Evolutionary conservation across 164 flowering plant genomes (phyloP), one percentile per base, ranked within the genome.

Genomic region (Sextonia rubra): DNA sequence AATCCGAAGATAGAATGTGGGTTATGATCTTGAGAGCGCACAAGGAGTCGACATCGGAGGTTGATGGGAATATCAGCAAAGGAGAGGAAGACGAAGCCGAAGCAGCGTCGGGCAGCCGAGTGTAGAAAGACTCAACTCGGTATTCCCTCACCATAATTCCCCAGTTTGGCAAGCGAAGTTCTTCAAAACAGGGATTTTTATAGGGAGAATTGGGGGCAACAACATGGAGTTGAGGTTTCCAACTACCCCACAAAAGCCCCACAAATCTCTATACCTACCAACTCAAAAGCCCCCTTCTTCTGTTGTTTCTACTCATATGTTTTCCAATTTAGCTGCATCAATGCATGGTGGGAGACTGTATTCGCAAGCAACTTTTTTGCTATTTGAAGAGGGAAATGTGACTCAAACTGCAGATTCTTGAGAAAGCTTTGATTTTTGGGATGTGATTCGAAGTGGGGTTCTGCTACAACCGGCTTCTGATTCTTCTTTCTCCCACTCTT

Each of bases 21-120:
- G 84, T 83, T 7, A 90, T 75, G 49, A 89, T 82, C 75, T 88
- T 94, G 11, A 90, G 79, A 24, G 97, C 90, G 77, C 98, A 92
- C 3, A 94, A 86, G 0, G 98, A 94, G 69, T 94, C 97, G 0
- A 82, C 97, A 77, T 92, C 97, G 1, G 96, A 94, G 0, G 94
- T 88, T 1, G 97, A 92, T 3, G 98, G 94, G 79, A 94, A 94
- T 23, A 94, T 88, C 8, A 94, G 77, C 63, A 94, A 71, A 23
- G 97, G 97, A n/a, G 87, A 75, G 18, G 82, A 73, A 14, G 90
- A 74, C 3, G 92, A 88, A n/a, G 82, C 81, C 2, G 77, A 48
- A 0, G 81, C 89, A 0, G 97, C 87, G 12, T 47, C 49, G 2
- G 97, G 91, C 20, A 94, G 77, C 64, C 82, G 76, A 6, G 79